phyloP scores from a whole-genome alignment of 2,329 filamentous ascomycete species.

The Paracamarosporium sp. region DNA sequence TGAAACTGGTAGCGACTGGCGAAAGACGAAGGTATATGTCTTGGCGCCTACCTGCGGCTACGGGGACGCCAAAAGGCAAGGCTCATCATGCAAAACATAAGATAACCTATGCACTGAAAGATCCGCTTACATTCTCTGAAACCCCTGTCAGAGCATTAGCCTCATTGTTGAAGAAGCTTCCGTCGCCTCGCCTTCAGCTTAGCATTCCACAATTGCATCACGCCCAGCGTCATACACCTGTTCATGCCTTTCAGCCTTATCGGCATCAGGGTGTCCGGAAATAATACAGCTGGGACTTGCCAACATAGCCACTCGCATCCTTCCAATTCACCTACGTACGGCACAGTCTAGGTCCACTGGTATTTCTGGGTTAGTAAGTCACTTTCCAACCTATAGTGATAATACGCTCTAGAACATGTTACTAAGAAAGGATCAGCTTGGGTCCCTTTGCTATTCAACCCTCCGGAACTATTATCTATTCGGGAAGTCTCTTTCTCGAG shows the following conservation, averaged over 20 bases:
- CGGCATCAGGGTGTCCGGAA: conserved; percentile 20
- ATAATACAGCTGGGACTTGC: conserved; percentile 14
- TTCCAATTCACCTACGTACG: conserved; percentile 2
- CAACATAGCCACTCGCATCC: conserved; percentile 29
- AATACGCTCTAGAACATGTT: neutral
- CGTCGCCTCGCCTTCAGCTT: conserved; percentile 1
- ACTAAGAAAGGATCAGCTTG: conserved; percentile 2
- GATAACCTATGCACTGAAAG: conserved; percentile 14
- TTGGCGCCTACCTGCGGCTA: neutral
- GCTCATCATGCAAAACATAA: conserved; percentile 20
- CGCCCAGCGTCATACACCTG: conserved; percentile 5
- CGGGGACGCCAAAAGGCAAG: neutral
- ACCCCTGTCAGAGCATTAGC: neutral
- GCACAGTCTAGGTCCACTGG: conserved; percentile 4
- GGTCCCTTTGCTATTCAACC: neutral
- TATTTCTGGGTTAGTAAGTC: conserved; percentile 3
- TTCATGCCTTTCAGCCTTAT: conserved; percentile 31
- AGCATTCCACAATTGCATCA: conserved; percentile 10
- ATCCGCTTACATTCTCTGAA: conserved; percentile 13
- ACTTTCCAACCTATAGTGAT: neutral
- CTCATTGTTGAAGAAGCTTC: conserved; percentile 1
- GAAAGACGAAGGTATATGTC: neutral
- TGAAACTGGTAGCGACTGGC: neutral
- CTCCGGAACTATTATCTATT: neutral
- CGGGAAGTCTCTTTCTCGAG: neutral